These are phyloP conservation scores for Rhynchosporium secalis DNA, from an alignment of 2,329 filamentous ascomycete genomes.

Conservation along the genomic window DNA sequence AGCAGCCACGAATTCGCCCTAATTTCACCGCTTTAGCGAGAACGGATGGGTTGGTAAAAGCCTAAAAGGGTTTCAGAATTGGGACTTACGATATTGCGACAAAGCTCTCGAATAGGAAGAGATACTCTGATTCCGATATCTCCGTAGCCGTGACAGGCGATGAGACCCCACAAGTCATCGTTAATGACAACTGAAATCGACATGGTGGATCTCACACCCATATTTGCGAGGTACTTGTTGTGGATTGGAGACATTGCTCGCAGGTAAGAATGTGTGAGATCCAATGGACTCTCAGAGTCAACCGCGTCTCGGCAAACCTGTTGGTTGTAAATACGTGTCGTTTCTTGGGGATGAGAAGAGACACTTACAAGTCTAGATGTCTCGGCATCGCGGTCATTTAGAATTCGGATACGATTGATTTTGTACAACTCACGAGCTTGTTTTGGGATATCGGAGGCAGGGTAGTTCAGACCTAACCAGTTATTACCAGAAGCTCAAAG, in stretches of 20 bases:
- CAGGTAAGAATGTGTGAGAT: slow-evolving; percentile 81
- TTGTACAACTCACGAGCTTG: slow-evolving; percentile 85
- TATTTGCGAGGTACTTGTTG: slow-evolving; percentile 80
- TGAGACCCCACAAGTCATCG: slow-evolving; percentile 80
- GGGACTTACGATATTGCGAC: slow-evolving; percentile 64
- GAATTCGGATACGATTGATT: slow-evolving; percentile 80
- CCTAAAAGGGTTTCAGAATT: background rate
- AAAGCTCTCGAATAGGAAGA: slow-evolving; percentile 88
- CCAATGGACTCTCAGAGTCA: slow-evolving; percentile 71
- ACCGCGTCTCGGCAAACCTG: slow-evolving; percentile 67
- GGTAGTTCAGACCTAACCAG: slow-evolving; percentile 58
- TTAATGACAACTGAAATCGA: slow-evolving; percentile 88
- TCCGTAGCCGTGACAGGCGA: slow-evolving; percentile 82
- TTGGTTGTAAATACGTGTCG: background rate
- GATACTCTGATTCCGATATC: slow-evolving; percentile 76
- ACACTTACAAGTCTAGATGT: slow-evolving; percentile 63
- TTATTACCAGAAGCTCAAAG: background rate
- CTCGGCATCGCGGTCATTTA: slow-evolving; percentile 79
- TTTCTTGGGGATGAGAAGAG: background rate
- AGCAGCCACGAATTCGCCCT: slow-evolving; percentile 29
- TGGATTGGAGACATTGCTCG: slow-evolving; percentile 89
- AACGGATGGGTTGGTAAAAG: background rate
- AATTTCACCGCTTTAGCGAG: background rate
- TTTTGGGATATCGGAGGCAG: slow-evolving; percentile 79
- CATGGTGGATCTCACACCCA: slow-evolving; percentile 88